Conservation (phyloP, 257 asterid species). For the Thymus mandschuricus region DNA sequence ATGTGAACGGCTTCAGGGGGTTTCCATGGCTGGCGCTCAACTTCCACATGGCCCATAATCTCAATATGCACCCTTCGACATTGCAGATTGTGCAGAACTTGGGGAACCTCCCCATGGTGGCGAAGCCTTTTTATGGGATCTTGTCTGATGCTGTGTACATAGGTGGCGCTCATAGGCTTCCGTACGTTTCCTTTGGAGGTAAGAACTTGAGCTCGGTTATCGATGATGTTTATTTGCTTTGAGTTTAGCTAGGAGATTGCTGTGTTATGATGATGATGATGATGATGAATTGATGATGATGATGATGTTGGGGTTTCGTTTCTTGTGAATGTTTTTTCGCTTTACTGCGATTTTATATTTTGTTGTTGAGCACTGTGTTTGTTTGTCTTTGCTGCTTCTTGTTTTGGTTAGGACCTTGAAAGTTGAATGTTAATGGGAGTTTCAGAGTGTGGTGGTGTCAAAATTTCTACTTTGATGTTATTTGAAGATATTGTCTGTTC, state of each 20-base stretch:
- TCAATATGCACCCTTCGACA: constrained; percentile 69
- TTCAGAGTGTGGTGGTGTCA: constrained; percentile 15
- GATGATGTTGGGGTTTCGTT: background rate
- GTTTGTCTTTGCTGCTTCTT: background rate
- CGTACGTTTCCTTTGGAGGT: constrained; percentile 91
- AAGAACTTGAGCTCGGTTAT: constrained; percentile 17
- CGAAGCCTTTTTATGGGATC: constrained; percentile 86
- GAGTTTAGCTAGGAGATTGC: background rate
- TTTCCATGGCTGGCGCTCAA: constrained; percentile 91
- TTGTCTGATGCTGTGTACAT: constrained; percentile 84
- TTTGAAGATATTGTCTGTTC: constrained; percentile 28
- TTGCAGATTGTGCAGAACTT: constrained; percentile 80
- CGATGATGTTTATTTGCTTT: constrained; percentile 4
- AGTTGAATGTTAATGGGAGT: constrained; percentile 18
- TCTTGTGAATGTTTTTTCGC: background rate
- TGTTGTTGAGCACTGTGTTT: no score
- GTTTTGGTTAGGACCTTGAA: constrained; percentile 8
- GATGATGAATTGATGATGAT: no score
- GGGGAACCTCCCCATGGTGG: constrained; percentile 80
- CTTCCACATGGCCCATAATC: constrained; percentile 69
- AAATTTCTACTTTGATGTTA: constrained; percentile 27
- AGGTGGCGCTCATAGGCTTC: constrained; percentile 81
- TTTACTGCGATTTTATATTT: background rate
- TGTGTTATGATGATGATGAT: no score
- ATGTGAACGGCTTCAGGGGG: constrained; percentile 88